Base-by-base conservation (phyloP, 805 yeast genomes). In the Candida sakaeoensis region DNA sequence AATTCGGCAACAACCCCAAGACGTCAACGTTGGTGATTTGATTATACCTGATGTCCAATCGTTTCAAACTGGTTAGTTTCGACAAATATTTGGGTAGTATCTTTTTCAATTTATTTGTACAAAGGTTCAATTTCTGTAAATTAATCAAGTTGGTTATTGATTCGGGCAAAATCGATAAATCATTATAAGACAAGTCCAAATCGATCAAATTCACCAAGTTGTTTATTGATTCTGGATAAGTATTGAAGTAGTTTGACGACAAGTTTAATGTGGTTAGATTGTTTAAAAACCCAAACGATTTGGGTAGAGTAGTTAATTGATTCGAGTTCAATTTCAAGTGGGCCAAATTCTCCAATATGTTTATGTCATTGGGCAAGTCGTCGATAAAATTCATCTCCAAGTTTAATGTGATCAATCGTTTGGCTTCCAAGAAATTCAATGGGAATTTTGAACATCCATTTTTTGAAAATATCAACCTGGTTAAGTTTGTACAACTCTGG, bases 141-240 rank as follows among this genome's bases (percentile, higher is more conserved):
- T 80, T 76, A 1, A 61, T 65, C 44, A 91, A 63, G 16, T 74
- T 67, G 12, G 79, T 76, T 23, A 88, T 71, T 2, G 80, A 70
- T 9, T 61, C 68, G 0, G 97, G 95, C 1, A 93, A 49, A 2
- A 44, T 43, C 2, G 72, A 61, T 21, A 93, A 74, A 37, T 77
- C 76, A 58, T 93, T 93, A 60, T 87, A 90, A 0, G 96, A 85
- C 31, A 91, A 54, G 54, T 91, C 95, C 46, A 93, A 68, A 39
- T 82, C 82, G 31, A 68, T 63, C 39, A 91, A 69, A 37, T 74
- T 74, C 0, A 68, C 54, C 45, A 91, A 69, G 17, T 74, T 70
- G 47, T 79, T 77, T 14, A 91, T 65, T 2, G 82, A 74, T 38
- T 77, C 82, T 0, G 93, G 95, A 45, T 79, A 80, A 2, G 48